Percentiles rank a stretch among this genome's conserved stretches.
Conservation (phyloP, 2,329 filamentous ascomycete genomes). For the Cytospora piceae region DNA sequence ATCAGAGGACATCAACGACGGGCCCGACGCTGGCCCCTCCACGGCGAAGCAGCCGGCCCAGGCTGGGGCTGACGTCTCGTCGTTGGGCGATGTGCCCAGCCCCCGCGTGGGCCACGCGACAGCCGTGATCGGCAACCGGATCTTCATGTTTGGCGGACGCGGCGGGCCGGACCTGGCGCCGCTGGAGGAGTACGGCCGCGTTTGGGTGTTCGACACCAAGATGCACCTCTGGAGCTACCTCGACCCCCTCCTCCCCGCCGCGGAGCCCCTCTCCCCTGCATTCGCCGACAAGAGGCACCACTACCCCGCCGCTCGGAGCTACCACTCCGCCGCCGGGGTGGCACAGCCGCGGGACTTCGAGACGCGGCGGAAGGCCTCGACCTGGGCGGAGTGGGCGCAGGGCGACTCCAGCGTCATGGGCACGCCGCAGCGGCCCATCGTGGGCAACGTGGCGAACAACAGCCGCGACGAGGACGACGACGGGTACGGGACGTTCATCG, state of each 20-base stretch:
- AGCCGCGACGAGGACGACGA: conserved; percentile 64
- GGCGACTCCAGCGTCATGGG: conserved; percentile 58
- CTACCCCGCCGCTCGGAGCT: conserved; percentile 69
- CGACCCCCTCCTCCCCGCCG: conserved; percentile 56
- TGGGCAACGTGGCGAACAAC: conserved; percentile 59
- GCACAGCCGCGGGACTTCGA: conserved; percentile 59
- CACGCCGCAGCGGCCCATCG: conserved; percentile 62
- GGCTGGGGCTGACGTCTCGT: conserved; percentile 6
- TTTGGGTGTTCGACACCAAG: conserved; percentile 76
- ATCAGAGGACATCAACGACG: conserved; percentile 29
- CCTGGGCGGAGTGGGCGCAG: conserved; percentile 60
- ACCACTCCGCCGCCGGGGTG: conserved; percentile 65
- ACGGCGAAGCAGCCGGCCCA: conserved; percentile 46
- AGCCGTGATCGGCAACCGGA: conserved; percentile 66
- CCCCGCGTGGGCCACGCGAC: conserved; percentile 76
- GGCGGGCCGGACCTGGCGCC: conserved; percentile 70
- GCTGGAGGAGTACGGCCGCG: conserved; percentile 71
- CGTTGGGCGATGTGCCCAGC: conserved; percentile 56
- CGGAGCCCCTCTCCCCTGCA: conserved; percentile 35
- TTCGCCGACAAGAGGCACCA: conserved; percentile 37
- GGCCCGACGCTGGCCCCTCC: conserved; percentile 5
- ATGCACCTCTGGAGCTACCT: conserved; percentile 67
- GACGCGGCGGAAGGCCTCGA: conserved; percentile 24
- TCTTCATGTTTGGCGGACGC: conserved; percentile 83
- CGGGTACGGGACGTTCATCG: conserved; percentile 69